phyloP scores from a whole-genome alignment of 2,329 filamentous ascomycete species.

The Aspergillus flavus region DNA sequence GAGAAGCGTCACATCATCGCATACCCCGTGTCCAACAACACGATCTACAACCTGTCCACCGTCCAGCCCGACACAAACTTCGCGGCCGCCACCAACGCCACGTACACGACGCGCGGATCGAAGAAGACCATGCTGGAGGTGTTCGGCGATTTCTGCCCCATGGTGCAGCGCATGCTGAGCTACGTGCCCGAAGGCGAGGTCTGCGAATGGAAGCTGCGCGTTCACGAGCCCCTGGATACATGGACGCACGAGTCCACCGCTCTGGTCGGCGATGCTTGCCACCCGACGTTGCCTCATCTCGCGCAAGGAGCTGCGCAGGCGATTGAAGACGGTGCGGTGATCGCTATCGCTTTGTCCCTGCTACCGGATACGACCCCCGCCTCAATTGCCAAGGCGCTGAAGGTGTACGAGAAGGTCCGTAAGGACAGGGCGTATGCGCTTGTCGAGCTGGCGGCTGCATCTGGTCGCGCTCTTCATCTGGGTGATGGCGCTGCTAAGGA shows the following conservation, averaged over 20 bases:
- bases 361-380: slow-evolving; percentile 50
- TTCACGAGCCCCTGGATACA: slow-evolving; percentile 63
- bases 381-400: slow-evolving; percentile 56
- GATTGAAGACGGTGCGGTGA: slow-evolving; percentile 64
- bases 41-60: slow-evolving; percentile 68
- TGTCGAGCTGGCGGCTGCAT: slow-evolving; percentile 59
- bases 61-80: slow-evolving; percentile 64
- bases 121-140: slow-evolving; percentile 64
- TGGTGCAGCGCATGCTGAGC: slow-evolving; percentile 62
- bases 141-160: slow-evolving; percentile 63
- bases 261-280: slow-evolving; percentile 62
- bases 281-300: slow-evolving; percentile 66
- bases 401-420: slow-evolving; percentile 59
- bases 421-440: slow-evolving; percentile 60
- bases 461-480: slow-evolving; percentile 57
- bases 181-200: slow-evolving; percentile 66
- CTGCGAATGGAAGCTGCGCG: slow-evolving; percentile 67
- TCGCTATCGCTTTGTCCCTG: slow-evolving; percentile 54
- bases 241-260: slow-evolving; percentile 60
- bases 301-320: slow-evolving; percentile 67
- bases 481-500: slow-evolving; percentile 62
- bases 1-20: slow-evolving; percentile 68
- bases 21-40: slow-evolving; percentile 65
- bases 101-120: slow-evolving; percentile 65
- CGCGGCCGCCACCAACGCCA: slow-evolving; percentile 59